phyloP scores from a whole-genome alignment of 1,284 basidiomycete genomes.

The Volvariella surrecta region DNA sequence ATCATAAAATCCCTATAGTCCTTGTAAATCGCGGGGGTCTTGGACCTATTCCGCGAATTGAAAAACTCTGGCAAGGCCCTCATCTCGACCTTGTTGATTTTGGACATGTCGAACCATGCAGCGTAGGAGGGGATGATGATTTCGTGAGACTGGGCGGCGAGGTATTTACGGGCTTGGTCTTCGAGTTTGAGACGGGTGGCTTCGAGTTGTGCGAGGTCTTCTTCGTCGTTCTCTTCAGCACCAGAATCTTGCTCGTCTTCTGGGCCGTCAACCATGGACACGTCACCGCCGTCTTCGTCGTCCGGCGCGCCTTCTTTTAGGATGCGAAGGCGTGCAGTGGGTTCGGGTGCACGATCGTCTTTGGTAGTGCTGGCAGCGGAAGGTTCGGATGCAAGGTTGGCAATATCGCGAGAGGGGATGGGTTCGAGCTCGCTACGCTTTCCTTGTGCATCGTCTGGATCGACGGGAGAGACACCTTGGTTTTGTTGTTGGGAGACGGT shows the following conservation, averaged over 20 bases:
- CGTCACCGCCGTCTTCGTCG: conserved; percentile 47
- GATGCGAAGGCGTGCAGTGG: conserved; percentile 31
- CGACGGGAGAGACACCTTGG: conserved; percentile 59
- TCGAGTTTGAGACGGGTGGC: conserved; percentile 72
- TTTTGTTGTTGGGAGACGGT: conserved; percentile 51
- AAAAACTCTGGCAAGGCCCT: conserved; percentile 97
- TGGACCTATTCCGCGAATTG: conserved; percentile 90
- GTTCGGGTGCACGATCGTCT: conserved; percentile 21
- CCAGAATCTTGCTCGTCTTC: conserved; percentile 66
- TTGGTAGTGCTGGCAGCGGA: conserved; percentile 36
- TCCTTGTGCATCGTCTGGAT: conserved; percentile 65
- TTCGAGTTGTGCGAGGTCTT: conserved; percentile 75
- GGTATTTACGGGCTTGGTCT: conserved; percentile 86
- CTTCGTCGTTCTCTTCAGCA: conserved; percentile 66
- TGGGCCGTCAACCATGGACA: conserved; percentile 65
- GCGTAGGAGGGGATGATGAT: conserved; percentile 97
- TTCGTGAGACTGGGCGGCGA: conserved; percentile 95
- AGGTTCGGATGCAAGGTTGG: conserved; percentile 53
- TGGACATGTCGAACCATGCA: conserved; percentile 96
- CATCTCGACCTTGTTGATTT: conserved; percentile 89
- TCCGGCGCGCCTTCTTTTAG: conserved; percentile 57
- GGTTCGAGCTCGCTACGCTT: conserved; percentile 74
- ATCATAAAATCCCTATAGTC: conserved; percentile 99
- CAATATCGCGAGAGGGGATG: conserved; percentile 60
- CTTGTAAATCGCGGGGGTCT: conserved; percentile 97